These are phyloP conservation scores for Botrytis hyacinthi DNA, from an alignment of 2,329 filamentous ascomycete genomes.

Conservation along the genomic window DNA sequence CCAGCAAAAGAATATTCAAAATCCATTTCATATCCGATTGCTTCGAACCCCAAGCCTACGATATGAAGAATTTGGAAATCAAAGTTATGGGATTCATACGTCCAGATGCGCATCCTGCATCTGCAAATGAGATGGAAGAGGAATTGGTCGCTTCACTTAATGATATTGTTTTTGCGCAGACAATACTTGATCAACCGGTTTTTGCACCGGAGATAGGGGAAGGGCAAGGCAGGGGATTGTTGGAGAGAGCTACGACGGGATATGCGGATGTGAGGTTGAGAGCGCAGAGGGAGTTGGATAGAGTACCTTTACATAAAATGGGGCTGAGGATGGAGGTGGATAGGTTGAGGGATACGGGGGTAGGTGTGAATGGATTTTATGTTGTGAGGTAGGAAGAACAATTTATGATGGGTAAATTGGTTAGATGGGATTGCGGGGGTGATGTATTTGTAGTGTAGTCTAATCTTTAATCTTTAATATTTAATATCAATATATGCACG, in stretches of 20 bases:
- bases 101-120: slow-evolving; percentile 43
- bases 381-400: slow-evolving; percentile 32
- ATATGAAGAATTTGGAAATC: slow-evolving; percentile 49
- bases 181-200: slow-evolving; percentile 41
- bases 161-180: slow-evolving; percentile 41
- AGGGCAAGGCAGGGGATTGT: slow-evolving; percentile 44
- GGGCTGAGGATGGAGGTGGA: slow-evolving; percentile 55
- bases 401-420: neutral
- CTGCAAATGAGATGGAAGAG: slow-evolving; percentile 43
- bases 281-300: slow-evolving; percentile 55
- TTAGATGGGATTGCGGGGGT: too few species aligned
- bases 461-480: neutral
- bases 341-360: slow-evolving; percentile 46
- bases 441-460: neutral
- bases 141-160: slow-evolving; percentile 41
- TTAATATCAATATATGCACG: too few species aligned
- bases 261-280: slow-evolving; percentile 49
- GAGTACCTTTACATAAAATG: slow-evolving; percentile 56
- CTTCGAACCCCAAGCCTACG: slow-evolving; percentile 45
- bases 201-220: slow-evolving; percentile 41
- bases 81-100: slow-evolving; percentile 61
- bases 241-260: slow-evolving; percentile 41
- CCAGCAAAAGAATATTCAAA: slow-evolving; percentile 50
- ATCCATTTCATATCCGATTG: slow-evolving; percentile 54
- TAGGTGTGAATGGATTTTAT: slow-evolving; percentile 41